Conservation (phyloP, 1,139 yeast genomes). For the Diutina neorugosa region DNA sequence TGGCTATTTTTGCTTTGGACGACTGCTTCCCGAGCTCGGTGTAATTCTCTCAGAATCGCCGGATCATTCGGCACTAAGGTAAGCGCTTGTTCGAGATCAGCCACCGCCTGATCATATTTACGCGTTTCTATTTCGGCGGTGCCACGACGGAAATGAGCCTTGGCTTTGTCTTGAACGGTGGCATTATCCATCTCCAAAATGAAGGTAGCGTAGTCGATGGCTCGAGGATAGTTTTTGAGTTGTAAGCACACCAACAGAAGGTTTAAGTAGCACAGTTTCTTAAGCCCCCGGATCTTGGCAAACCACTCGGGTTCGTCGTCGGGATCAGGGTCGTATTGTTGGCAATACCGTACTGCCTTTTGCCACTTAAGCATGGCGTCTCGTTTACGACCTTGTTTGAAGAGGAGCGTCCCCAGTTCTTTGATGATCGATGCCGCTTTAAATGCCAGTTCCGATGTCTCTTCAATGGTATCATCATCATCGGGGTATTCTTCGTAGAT, state of each 20-base stretch:
- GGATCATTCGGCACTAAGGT: conserved; percentile 37
- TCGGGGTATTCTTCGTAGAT: conserved; percentile 67
- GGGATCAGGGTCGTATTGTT: conserved; percentile 59
- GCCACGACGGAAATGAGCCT: conserved; percentile 53
- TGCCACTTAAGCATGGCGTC: conserved; percentile 49
- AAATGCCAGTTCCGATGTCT: conserved; percentile 42
- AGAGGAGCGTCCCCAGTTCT: conserved; percentile 50
- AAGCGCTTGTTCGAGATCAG: conserved; percentile 32
- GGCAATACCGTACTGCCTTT: conserved; percentile 53
- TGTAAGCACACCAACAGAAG: conserved; percentile 42
- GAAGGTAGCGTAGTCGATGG: conserved; percentile 42
- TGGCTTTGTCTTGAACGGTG: conserved; percentile 36
- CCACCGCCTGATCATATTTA: conserved; percentile 37
- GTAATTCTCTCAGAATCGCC: conserved; percentile 32
- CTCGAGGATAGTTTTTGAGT: conserved; percentile 28
- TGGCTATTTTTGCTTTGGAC: conserved; percentile 35
- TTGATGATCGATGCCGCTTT: conserved; percentile 44
- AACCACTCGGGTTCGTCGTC: conserved; percentile 49
- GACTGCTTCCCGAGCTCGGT: conserved; percentile 20
- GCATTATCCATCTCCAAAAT: conserved; percentile 38
- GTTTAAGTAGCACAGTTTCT: conserved; percentile 51
- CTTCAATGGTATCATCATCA: conserved; percentile 44
- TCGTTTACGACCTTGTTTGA: conserved; percentile 36
- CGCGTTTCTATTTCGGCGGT: conserved; percentile 30
- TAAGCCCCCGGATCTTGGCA: conserved; percentile 38